These are phyloP conservation scores for Septoria linicola DNA, from an alignment of 2,329 filamentous ascomycete species.

Conservation along the genomic window DNA sequence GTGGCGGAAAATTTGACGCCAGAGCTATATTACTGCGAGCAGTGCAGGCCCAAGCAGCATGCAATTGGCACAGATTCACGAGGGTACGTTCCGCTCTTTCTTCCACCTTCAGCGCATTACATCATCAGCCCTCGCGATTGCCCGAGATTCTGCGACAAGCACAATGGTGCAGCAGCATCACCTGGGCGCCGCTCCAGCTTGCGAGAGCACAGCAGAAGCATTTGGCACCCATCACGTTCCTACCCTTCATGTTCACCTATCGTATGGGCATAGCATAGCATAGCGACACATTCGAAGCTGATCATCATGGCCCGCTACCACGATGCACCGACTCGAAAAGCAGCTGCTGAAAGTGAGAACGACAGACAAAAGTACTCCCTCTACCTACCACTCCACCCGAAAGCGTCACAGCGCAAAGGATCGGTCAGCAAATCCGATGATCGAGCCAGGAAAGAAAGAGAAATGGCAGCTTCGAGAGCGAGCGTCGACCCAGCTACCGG, in stretches of 20 bases:
- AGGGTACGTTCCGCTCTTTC: constrained; percentile 65
- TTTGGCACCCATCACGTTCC: constrained; percentile 1
- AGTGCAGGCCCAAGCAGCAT: constrained; percentile 89
- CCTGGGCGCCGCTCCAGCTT: constrained; percentile 1
- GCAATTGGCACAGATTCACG: constrained; percentile 75
- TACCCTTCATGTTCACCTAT: neutral
- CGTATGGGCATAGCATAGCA: neutral
- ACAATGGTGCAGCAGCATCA: neutral
- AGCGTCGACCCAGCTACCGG: constrained; percentile 59
- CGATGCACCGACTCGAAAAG: constrained; percentile 23
- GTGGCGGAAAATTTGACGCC: constrained; percentile 90
- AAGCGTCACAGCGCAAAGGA: constrained; percentile 56
- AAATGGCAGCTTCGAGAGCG: constrained; percentile 52
- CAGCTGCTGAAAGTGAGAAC: constrained; percentile 33
- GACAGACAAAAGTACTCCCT: constrained; percentile 61
- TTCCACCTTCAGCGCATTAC: constrained; percentile 6
- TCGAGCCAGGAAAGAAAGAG: constrained; percentile 56
- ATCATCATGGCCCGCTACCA: constrained; percentile 34
- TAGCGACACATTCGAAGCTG: neutral
- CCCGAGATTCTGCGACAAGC: neutral
- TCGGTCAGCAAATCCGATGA: constrained; percentile 65
- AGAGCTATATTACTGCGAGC: constrained; percentile 97
- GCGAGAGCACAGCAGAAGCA: neutral
- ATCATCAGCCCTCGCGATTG: constrained; percentile 3
- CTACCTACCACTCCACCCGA: constrained; percentile 59